Evolutionary conservation across 495 filamentous ascomycete genomes (phyloP).

Genomic region (Chaetomidium leptoderma): DNA sequence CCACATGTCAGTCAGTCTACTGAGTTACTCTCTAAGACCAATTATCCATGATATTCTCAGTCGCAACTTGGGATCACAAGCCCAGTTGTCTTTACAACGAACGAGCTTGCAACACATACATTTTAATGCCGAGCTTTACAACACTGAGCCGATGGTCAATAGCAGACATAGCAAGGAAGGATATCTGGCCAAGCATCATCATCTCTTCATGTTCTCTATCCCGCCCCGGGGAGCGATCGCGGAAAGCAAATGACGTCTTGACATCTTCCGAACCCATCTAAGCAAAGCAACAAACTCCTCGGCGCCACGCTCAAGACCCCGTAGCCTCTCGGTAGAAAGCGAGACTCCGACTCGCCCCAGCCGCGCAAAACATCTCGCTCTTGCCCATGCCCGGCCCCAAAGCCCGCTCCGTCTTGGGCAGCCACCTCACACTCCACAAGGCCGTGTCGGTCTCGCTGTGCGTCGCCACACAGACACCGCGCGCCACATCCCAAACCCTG

Average conservation of each 20-base stretch:
- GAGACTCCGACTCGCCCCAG: slow-evolving; percentile 73
- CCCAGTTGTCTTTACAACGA: no score
- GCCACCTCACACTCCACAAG: slow-evolving; percentile 83
- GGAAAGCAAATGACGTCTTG: neutral
- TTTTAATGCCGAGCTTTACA: no score
- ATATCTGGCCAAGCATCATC: neutral
- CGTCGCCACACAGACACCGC: slow-evolving; percentile 80
- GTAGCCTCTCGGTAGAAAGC: slow-evolving; percentile 91
- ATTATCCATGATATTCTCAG: no score
- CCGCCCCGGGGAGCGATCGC: neutral
- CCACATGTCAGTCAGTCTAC: no score
- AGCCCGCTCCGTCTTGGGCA: slow-evolving; percentile 60
- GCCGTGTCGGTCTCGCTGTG: slow-evolving; percentile 85
- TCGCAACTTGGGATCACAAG: no score
- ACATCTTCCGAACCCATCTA: neutral
- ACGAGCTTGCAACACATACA: no score
- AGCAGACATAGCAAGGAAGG: no score
- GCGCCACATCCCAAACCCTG: slow-evolving; percentile 89
- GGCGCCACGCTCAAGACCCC: slow-evolving; percentile 47
- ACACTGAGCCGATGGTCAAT: no score
- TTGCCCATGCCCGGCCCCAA: slow-evolving; percentile 46
- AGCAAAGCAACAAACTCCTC: neutral
- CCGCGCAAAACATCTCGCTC: slow-evolving; percentile 83
- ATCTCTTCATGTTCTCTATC: slow-evolving; percentile 6
- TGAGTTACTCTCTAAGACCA: no score